Evolutionary conservation across 2,329 filamentous ascomycete species (phyloP).

Genomic region (Fusarium sp.): DNA sequence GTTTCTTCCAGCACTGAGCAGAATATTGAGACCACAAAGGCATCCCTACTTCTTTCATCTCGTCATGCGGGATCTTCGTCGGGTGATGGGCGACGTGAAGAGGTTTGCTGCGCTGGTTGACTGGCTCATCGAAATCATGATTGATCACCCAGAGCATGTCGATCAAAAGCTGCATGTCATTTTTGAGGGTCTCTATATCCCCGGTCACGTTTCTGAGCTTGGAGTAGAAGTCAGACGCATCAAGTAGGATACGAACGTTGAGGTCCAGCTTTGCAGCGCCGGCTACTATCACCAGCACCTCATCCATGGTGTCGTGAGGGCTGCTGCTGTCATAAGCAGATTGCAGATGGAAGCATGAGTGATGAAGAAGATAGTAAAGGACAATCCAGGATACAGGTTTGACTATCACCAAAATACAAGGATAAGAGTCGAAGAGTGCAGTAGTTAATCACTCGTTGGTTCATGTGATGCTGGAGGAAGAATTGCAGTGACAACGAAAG

Average conservation of each 20-base stretch:
- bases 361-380: background rate
- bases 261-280: slow-evolving; percentile 1
- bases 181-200: slow-evolving; percentile 3
- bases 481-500: no score
- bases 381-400: no score
- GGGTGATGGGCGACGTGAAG: background rate
- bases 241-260: background rate
- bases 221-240: background rate
- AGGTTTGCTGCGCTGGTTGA: background rate
- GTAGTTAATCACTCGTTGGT: no score
- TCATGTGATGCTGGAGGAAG: no score
- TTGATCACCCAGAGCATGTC: background rate
- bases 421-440: no score
- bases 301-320: background rate
- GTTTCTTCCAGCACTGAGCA: background rate
- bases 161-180: background rate
- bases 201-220: slow-evolving; percentile 1
- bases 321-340: background rate
- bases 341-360: no score
- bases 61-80: background rate
- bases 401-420: no score
- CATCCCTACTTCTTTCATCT: no score
- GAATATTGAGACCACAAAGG: background rate
- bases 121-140: background rate
- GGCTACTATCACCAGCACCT: slow-evolving; percentile 5